Evolutionary conservation across 2,329 filamentous ascomycete genomes (phyloP).

Genomic region (Trichoderma lentiforme): DNA sequence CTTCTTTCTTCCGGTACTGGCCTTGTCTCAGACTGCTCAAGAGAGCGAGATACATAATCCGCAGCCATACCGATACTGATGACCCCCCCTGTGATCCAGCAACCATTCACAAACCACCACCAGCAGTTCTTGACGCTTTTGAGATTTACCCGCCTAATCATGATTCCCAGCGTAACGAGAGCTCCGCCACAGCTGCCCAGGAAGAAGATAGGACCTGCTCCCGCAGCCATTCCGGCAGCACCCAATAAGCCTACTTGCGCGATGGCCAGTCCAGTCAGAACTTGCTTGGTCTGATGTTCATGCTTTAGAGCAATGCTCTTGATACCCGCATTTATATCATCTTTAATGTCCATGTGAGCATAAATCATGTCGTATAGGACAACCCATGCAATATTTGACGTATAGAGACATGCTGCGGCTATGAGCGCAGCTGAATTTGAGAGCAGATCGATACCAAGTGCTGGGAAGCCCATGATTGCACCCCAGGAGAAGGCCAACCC

Average conservation of each 20-base stretch:
- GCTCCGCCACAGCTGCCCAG: conserved; percentile 65
- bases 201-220: conserved; percentile 68
- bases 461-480: conserved; percentile 82
- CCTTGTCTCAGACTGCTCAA: background rate
- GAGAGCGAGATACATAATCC: conserved; percentile 52
- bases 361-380: conserved; percentile 91
- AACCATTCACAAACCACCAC: conserved; percentile 75
- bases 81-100: conserved; percentile 63
- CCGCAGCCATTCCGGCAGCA: conserved; percentile 63
- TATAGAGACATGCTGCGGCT: conserved; percentile 68
- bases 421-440: conserved; percentile 58
- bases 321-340: conserved; percentile 82
- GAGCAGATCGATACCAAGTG: conserved; percentile 73
- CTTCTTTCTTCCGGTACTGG: background rate
- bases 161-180: conserved; percentile 56
- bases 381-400: conserved; percentile 81
- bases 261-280: conserved; percentile 67
- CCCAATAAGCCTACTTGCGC: conserved; percentile 68
- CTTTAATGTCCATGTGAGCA: conserved; percentile 85
- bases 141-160: conserved; percentile 66
- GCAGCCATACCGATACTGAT: conserved; percentile 56
- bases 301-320: conserved; percentile 84
- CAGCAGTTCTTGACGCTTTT: conserved; percentile 66
- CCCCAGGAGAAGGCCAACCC: conserved; percentile 88
- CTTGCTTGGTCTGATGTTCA: conserved; percentile 70